phyloP scores from a whole-genome alignment of 108 stramenopile species.

The Nitzschia sp. region DNA sequence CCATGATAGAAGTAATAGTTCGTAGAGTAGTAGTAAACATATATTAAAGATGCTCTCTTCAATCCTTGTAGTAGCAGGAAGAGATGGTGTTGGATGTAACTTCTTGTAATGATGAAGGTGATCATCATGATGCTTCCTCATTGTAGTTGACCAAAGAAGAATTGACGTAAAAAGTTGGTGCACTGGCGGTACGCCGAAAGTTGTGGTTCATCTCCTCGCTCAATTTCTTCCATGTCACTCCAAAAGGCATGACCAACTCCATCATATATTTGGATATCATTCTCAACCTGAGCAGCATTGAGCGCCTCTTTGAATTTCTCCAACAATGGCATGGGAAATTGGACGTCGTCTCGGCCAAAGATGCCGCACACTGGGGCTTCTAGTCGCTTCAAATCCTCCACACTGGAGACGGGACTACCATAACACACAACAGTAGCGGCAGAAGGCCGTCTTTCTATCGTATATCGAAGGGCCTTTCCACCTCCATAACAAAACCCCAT shows the following conservation, averaged over 20 bases:
- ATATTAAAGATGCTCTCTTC: no score
- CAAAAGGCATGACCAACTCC: slow-evolving; percentile 40
- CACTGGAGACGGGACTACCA: slow-evolving; percentile 30
- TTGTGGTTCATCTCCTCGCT: slow-evolving; percentile 23
- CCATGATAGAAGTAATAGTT: no score
- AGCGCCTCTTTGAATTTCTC: slow-evolving; percentile 18
- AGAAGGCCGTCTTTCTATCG: slow-evolving; percentile 17
- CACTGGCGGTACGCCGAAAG: slow-evolving; percentile 18
- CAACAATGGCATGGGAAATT: slow-evolving; percentile 27
- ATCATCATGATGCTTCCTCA: no score
- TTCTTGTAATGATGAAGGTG: no score
- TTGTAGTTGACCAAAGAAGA: no score
- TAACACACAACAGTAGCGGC: slow-evolving; percentile 37
- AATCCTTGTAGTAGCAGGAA: no score
- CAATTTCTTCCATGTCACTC: slow-evolving; percentile 27
- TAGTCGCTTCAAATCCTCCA: slow-evolving; percentile 1
- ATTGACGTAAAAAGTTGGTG: slow-evolving; percentile 15
- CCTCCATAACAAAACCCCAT: slow-evolving; percentile 35
- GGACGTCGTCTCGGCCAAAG: slow-evolving; percentile 24
- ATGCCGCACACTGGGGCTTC: slow-evolving; percentile 28
- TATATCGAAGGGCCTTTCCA: slow-evolving; percentile 40
- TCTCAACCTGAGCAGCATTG: slow-evolving; percentile 18
- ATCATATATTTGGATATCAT: slow-evolving; percentile 21
- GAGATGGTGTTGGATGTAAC: no score
- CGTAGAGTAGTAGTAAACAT: no score